These are phyloP conservation scores for Globisporangium cystogenes DNA, from an alignment of 352 stramenopile genomes.

Conservation along the genomic window DNA sequence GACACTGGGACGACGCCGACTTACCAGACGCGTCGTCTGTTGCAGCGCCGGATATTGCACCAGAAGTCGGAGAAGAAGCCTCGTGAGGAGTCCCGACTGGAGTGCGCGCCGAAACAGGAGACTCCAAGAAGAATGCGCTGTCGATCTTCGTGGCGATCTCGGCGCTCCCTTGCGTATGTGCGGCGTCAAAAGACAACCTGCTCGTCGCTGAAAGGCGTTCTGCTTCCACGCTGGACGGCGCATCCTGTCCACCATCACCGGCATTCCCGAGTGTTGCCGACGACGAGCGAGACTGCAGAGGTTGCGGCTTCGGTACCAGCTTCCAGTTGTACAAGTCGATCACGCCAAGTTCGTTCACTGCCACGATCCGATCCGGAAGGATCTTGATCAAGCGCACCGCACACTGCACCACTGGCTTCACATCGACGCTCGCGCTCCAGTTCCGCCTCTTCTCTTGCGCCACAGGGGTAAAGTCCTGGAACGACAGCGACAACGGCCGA, in stretches of 20 bases:
- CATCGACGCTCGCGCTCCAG: constrained; percentile 51
- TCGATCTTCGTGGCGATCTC: not conserved
- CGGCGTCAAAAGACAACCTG: not conserved
- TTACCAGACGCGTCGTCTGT: constrained; percentile 3
- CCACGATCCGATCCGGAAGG: constrained; percentile 68
- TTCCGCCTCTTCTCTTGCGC: constrained; percentile 53
- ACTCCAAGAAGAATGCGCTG: constrained; percentile 1
- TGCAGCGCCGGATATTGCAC: not conserved
- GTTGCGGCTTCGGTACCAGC: constrained; percentile 45
- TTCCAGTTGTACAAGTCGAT: constrained; percentile 88
- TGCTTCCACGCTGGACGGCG: not conserved
- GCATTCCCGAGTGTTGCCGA: not conserved
- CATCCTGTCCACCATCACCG: not conserved
- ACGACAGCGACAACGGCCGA: constrained; percentile 56
- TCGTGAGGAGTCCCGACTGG: constrained; percentile 4
- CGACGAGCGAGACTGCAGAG: not conserved
- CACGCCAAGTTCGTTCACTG: constrained; percentile 78
- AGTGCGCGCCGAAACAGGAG: not conserved
- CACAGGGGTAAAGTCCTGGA: constrained; percentile 42
- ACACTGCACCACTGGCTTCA: constrained; percentile 57
- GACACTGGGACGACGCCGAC: constrained; percentile 21
- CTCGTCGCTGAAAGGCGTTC: not conserved
- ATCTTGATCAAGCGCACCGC: constrained; percentile 65
- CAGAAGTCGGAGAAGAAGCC: not conserved
- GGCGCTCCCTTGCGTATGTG: not conserved